phyloP scores from a whole-genome alignment of 192 early-diverging fungal species.

The Spinellus fusiger region DNA sequence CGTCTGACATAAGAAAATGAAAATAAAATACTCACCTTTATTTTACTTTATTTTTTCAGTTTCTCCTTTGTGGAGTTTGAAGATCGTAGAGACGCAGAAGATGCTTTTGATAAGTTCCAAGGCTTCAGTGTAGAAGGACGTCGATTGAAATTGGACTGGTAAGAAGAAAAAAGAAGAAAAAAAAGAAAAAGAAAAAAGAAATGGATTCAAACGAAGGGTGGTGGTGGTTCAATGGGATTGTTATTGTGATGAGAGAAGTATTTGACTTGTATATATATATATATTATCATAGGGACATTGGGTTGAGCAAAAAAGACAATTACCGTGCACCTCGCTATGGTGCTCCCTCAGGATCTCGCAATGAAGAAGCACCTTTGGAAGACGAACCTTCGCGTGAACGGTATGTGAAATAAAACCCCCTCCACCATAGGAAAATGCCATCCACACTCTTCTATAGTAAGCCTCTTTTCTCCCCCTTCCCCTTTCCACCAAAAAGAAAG shows the following conservation, averaged over 20 bases:
- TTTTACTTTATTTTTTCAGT: conserved; percentile 30
- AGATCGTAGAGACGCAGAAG: conserved; percentile 57
- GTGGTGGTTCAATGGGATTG: no score
- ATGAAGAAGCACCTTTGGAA: conserved; percentile 1
- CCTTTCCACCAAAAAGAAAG: not conserved
- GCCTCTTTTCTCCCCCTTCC: no score
- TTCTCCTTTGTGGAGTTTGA: conserved; percentile 77
- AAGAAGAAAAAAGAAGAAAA: no score
- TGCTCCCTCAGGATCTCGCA: not conserved
- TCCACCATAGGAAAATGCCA: no score
- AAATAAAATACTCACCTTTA: not conserved
- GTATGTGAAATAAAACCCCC: no score
- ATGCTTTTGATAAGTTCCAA: conserved; percentile 57
- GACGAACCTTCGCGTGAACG: conserved; percentile 10
- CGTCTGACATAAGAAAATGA: not conserved
- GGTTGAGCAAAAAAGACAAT: conserved; percentile 22
- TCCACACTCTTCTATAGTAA: no score
- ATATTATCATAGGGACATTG: conserved; percentile 17
- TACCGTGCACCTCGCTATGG: conserved; percentile 16
- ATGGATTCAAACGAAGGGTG: no score
- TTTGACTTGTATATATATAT: not conserved
- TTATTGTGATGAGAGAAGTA: no score
- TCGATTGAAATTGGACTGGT: conserved; percentile 50
- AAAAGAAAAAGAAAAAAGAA: no score
- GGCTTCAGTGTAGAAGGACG: conserved; percentile 53